phyloP scores from a whole-genome alignment of 441 rosid species.

The Jatropha multifida region DNA sequence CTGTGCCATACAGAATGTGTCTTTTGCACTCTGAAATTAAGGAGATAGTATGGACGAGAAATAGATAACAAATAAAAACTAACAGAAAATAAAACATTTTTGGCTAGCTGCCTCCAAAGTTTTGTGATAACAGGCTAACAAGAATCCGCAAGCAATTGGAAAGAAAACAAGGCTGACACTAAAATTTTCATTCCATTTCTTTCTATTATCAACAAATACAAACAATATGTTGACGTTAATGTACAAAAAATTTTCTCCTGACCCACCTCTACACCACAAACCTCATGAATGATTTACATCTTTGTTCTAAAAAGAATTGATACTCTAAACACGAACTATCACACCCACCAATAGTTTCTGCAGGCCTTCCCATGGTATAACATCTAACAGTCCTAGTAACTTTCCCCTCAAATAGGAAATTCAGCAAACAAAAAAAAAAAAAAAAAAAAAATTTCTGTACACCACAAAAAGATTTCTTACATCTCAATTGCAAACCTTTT shows the following conservation, averaged over 20 bases:
- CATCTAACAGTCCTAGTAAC: conserved; percentile 5
- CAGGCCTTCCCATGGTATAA: conserved; percentile 2
- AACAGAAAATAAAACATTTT: too few species aligned
- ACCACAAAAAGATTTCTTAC: conserved; percentile 6
- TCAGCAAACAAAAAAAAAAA: neutral
- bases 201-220: conserved; percentile 49
- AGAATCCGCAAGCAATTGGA: neutral
- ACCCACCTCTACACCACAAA: conserved; percentile 30
- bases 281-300: conserved; percentile 45
- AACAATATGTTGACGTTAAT: conserved; percentile 44
- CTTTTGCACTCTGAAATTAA: too few species aligned
- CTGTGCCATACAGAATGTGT: too few species aligned
- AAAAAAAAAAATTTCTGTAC: conserved; percentile 13
- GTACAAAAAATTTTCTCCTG: conserved; percentile 33
- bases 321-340: conserved; percentile 17
- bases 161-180: neutral
- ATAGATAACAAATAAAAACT: neutral
- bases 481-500: conserved; percentile 12
- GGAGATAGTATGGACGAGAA: too few species aligned
- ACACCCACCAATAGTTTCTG: conserved; percentile 2
- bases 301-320: conserved; percentile 36
- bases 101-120: neutral
- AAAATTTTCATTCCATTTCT: conserved; percentile 19
- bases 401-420: neutral
- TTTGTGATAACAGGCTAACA: neutral